Evolutionary conservation across 768 basidiomycete species (phyloP), one percentile per base, ranked within the genome.

Genomic region (Suillus decipiens): DNA sequence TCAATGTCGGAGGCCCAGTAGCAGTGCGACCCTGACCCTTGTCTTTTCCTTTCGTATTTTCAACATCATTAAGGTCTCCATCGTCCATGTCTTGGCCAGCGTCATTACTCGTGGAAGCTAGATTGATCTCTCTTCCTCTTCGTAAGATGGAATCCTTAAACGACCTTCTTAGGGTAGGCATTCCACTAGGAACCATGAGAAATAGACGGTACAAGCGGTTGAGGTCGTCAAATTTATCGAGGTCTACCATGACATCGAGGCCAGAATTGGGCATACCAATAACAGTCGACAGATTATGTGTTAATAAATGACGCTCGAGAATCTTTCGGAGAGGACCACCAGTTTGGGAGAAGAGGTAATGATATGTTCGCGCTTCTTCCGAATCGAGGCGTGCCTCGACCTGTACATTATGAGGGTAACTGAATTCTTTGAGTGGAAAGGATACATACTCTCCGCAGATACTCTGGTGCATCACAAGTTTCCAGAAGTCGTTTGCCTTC

Each of bases 201-300:
- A 87, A 96, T 17, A 99, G 81, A 3, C 84, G 82, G 77, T 91
- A 97, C 48, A 99, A 73, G 5, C 95, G 86, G 11, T 83, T 81
- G 22, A 99, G 81, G 67, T 95, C 94, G 14, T 87, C 84, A 17
- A 84, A 75, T 72, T 89, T 91, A 71, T 92, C 86, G 34, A 83
- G 77, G 71, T 98, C 92, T 50, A 98, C 82, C 93, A 99, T 95
- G 19, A 78, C 78, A 66, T 95, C 88, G 54, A 99, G 76, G 10
- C 97, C 97, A 6, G 95, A 94, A 66, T 88, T 86, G 1, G 86
- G 83, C 85, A 93, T 91, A 37, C 81, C 80, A 62, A 99, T 86
- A 59, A 97, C 83, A 6, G 83, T 79, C n/a, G 77, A 70, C 19
- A 99, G 77, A 74, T 98, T 92, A 8, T 90, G 82, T 0, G 89